phyloP scores from a whole-genome alignment of 176 grass and related monocot genomes.

The Zizania latifolia region DNA sequence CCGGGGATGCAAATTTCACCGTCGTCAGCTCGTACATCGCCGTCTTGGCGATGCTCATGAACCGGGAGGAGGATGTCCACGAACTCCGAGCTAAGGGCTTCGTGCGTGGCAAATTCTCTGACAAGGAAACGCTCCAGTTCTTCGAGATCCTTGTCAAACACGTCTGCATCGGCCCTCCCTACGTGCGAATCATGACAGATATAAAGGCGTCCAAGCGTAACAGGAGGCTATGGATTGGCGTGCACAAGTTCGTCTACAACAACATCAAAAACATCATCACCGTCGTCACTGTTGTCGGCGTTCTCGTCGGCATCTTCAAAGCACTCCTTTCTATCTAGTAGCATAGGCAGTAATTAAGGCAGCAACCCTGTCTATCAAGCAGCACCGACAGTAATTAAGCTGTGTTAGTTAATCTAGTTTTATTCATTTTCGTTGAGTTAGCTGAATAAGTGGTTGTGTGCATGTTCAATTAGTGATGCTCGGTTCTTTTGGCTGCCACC shows the following conservation, averaged over 20 bases:
- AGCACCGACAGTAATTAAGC: no score
- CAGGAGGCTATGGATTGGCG: neutral
- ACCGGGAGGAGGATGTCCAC: slow-evolving; percentile 9
- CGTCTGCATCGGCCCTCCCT: neutral
- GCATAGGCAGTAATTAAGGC: no score
- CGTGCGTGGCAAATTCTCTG: neutral
- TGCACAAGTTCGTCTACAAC: neutral
- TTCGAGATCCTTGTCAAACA: neutral
- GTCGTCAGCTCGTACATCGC: neutral
- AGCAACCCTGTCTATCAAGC: no score
- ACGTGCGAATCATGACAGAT: accelerated
- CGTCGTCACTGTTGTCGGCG: neutral
- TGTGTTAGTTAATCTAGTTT: no score
- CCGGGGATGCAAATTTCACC: neutral
- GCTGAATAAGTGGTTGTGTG: no score
- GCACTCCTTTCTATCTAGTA: no score
- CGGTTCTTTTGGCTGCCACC: no score
- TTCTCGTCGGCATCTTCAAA: neutral
- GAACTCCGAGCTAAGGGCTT: neutral
- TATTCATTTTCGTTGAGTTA: no score
- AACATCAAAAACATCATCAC: neutral
- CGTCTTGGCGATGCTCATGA: slow-evolving; percentile 13
- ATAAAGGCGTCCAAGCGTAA: neutral
- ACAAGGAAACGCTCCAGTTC: neutral
- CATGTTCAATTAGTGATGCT: no score